A percentile compares a stretch with the other conserved stretches of the same genome.
These are phyloP conservation scores for Saccharum officinarum DNA, from an alignment of 176 grass and related monocot genomes.

Conservation along the genomic window DNA sequence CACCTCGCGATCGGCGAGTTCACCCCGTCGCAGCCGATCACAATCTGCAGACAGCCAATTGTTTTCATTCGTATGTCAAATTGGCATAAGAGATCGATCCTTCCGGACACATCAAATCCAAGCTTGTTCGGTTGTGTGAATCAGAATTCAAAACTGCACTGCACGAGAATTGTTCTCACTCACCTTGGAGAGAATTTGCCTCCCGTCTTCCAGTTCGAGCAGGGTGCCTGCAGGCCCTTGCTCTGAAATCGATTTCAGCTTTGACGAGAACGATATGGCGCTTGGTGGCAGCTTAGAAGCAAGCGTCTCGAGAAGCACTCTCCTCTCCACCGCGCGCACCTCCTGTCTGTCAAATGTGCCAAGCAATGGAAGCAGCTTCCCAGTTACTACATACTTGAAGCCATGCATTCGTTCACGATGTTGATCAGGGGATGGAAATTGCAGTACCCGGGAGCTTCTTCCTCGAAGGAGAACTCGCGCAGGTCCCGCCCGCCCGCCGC, in stretches of 20 bases:
- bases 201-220: slow-evolving; percentile 75
- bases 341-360: slow-evolving; percentile 58
- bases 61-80: neutral
- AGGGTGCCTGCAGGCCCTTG: slow-evolving; percentile 65
- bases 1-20: slow-evolving; percentile 79
- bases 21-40: slow-evolving; percentile 86
- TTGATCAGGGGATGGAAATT: neutral
- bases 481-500: slow-evolving; percentile 61
- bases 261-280: slow-evolving; percentile 78
- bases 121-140: no score
- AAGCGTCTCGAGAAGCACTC: slow-evolving; percentile 73
- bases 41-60: slow-evolving; percentile 41
- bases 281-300: slow-evolving; percentile 58
- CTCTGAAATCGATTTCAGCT: slow-evolving; percentile 54
- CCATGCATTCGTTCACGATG: neutral
- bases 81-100: neutral
- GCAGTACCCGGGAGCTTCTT: slow-evolving; percentile 81
- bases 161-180: neutral
- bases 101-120: no score
- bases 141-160: neutral
- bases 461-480: slow-evolving; percentile 77
- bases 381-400: neutral
- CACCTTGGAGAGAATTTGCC: slow-evolving; percentile 61
- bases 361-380: neutral
- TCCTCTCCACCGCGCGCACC: slow-evolving; percentile 74